These are phyloP conservation scores for Alternaria sp. DNA, from an alignment of 2,329 filamentous ascomycete species.

Conservation along the genomic window DNA sequence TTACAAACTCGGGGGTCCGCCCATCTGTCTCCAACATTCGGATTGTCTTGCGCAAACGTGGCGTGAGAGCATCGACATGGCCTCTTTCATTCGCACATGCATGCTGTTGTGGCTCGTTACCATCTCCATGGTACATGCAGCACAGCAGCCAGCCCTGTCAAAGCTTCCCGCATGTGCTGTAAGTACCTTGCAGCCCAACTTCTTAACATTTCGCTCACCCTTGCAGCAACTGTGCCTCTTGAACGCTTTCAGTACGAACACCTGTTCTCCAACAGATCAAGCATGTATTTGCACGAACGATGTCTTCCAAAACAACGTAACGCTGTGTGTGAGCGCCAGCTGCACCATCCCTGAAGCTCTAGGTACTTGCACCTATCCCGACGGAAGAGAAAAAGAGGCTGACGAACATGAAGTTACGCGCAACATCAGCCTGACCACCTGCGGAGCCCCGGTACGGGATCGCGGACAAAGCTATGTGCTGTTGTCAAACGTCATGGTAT, in stretches of 20 bases:
- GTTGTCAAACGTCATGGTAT: constrained; percentile 43
- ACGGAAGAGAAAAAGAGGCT: neutral
- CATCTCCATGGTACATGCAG: constrained; percentile 2
- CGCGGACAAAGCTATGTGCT: constrained; percentile 42
- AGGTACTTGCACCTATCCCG: constrained; percentile 11
- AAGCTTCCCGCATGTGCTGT: constrained; percentile 23
- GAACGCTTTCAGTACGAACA: constrained; percentile 17
- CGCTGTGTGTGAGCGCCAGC: constrained; percentile 21
- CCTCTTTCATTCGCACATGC: neutral
- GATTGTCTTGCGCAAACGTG: neutral
- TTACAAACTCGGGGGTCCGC: neutral
- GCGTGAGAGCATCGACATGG: constrained; percentile 1
- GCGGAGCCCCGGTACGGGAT: constrained; percentile 49
- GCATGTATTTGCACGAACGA: constrained; percentile 32
- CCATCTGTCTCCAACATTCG: neutral
- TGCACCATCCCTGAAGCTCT: constrained; percentile 33
- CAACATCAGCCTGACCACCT: constrained; percentile 50
- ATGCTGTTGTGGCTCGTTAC: constrained; percentile 6
- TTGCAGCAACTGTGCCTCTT: constrained; percentile 17
- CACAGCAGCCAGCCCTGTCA: constrained; percentile 1
- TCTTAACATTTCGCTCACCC: neutral
- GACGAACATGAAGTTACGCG: constrained; percentile 41
- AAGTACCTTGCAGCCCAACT: constrained; percentile 5
- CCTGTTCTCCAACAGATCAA: constrained; percentile 25
- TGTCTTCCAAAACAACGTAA: constrained; percentile 26